Evolutionary conservation across 2,329 filamentous ascomycete genomes (phyloP), one percentile per base, ranked within the genome.

Genomic region (Colletotrichum lini): DNA sequence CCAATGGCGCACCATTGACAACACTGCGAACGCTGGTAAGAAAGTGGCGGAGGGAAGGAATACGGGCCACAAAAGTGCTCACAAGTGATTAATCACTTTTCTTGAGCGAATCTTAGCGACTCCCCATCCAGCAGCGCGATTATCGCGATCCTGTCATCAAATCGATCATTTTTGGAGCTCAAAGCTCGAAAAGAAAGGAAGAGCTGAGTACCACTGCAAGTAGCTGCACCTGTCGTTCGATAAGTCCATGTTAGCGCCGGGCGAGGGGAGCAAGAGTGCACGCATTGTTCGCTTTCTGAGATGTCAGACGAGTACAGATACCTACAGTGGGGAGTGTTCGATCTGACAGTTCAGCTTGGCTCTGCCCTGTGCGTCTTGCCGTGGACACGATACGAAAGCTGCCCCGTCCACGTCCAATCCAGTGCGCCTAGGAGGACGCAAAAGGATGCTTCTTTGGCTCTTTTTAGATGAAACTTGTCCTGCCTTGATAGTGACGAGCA

Each of bases 11-110:
- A 47, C 12, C 23, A 8, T 35, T 53, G 30, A n/a, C 10, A 63
- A 35, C 10, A 7, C 8, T 16, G 50, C 57, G 23, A 23, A 61
- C 9, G 26, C 8, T 50, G 18, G 0, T 40, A 35, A 58, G 50
- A 21, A 15, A 3, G 16, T 13, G 21, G 10, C 18, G 5, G 10
- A 26, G 6, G 23, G 57, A 4, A 26, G 6, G 23, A 52, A 50
- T 23, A 23, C 8, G 50, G n/a, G 12, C 53, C 53, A 64, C 53
- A 64, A 44, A 52, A 59, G 40, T 59, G 26, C 21, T 69, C 42
- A 50, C 12, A 64, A 63, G 30, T 68, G 58, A 69, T 44, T 4
- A 42, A 26, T 69, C 69, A 63, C 53, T 68, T 67, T 68, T n/a
- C 18, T 16, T 21, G 21, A 35, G n/a, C 38, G 18, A 13, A 23